These are phyloP conservation scores for Solanum piurae DNA, from an alignment of 257 asterid genomes.

Conservation along the genomic window DNA sequence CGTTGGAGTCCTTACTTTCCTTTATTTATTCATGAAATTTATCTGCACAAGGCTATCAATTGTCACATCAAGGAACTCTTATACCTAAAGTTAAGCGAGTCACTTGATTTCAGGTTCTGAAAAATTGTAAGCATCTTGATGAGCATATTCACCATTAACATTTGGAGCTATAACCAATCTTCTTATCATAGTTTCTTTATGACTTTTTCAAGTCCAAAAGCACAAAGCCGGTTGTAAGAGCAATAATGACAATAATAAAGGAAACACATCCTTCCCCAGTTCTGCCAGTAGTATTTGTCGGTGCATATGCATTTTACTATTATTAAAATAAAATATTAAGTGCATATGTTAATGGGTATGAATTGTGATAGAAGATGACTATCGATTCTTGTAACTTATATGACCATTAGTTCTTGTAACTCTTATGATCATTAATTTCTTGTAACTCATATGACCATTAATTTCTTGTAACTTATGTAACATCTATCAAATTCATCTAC, in stretches of 20 bases:
- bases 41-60: not conserved
- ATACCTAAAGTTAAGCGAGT: not conserved
- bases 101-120: not conserved
- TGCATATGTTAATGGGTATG: no score
- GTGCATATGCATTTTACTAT: no score
- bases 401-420: no score
- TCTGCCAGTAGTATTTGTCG: not conserved
- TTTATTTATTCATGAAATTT: not conserved
- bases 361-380: no score
- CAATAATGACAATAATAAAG: not conserved
- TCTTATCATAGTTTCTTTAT: not conserved
- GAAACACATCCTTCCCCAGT: not conserved
- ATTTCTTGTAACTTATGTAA: no score
- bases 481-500: no score
- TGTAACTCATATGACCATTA: no score
- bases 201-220: not conserved
- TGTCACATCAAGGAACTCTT: not conserved
- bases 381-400: no score
- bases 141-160: not conserved
- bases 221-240: not conserved
- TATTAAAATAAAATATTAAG: no score
- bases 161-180: not conserved
- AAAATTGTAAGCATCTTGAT: not conserved
- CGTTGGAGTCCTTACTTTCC: not conserved
- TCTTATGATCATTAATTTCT: no score